These are phyloP conservation scores for Kwoniella sp. DNA, from an alignment of 768 basidiomycete genomes.

Conservation along the genomic window DNA sequence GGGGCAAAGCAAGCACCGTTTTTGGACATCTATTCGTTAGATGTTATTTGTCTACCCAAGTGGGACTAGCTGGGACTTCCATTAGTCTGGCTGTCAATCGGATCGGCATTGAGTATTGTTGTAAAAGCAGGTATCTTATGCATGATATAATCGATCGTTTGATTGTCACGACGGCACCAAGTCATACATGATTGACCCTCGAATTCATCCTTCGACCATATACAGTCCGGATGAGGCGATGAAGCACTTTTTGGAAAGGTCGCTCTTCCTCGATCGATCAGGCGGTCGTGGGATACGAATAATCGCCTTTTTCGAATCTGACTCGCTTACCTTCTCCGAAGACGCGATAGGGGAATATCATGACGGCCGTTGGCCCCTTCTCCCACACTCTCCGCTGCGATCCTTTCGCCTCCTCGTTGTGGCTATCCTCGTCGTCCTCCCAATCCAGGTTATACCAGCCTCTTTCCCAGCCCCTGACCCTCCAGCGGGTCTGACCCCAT, in stretches of 20 bases:
- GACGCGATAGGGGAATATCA: conserved; percentile 45
- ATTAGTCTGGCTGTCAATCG: too few relatives aligned
- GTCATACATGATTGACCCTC: too few relatives aligned
- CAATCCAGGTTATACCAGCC: conserved; percentile 32
- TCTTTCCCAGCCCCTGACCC: conserved; percentile 38
- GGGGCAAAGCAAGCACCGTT: too few relatives aligned
- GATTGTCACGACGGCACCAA: too few relatives aligned
- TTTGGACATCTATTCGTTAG: too few relatives aligned
- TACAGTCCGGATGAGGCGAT: too few relatives aligned
- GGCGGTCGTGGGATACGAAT: conserved; percentile 33
- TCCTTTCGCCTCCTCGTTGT: conserved; percentile 2
- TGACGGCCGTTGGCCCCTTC: conserved; percentile 29
- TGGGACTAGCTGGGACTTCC: too few relatives aligned
- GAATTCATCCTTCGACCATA: too few relatives aligned
- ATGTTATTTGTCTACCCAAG: too few relatives aligned
- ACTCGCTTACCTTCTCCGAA: conserved; percentile 48
- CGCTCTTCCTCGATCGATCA: too few relatives aligned
- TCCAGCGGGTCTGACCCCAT: conserved; percentile 33
- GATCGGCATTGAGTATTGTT: neutral
- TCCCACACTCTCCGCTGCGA: conserved; percentile 3
- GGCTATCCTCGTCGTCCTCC: neutral
- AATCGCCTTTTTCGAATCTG: conserved; percentile 43
- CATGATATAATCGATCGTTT: neutral
- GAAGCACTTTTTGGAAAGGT: too few relatives aligned
- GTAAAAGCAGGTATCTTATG: neutral